A percentile compares a stretch with the other conserved stretches of the same genome.
These are phyloP conservation scores for Chaetomium olivaceum DNA, from an alignment of 2,329 filamentous ascomycete species.

Conservation along the genomic window DNA sequence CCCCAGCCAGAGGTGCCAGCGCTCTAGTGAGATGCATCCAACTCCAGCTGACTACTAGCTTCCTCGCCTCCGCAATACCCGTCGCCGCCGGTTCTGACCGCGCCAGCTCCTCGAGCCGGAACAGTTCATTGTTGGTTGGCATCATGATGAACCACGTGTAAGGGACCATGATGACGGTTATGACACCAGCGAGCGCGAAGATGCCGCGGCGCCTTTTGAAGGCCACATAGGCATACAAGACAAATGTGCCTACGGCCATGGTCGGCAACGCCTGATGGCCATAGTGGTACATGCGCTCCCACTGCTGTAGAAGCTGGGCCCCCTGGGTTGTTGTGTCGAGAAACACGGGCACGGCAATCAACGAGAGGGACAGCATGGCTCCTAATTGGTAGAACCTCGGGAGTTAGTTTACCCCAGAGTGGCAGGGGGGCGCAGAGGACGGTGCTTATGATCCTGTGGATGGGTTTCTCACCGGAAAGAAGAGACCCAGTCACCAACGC, in stretches of 20 bases:
- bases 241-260: background rate
- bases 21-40: background rate
- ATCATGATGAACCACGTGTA: background rate
- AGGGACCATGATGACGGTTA: background rate
- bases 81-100: background rate
- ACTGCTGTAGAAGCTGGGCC: background rate
- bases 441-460: background rate
- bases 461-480: too few relatives aligned
- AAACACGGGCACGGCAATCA: background rate
- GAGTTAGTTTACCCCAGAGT: too few relatives aligned
- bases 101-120: background rate
- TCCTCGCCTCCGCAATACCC: background rate
- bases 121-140: background rate
- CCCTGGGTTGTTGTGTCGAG: background rate
- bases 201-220: too few relatives aligned
- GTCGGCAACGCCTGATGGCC: background rate
- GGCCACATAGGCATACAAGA: background rate
- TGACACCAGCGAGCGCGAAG: too few relatives aligned
- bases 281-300: slow-evolving; percentile 6
- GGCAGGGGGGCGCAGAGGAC: too few relatives aligned
- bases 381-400: background rate
- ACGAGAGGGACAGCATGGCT: background rate
- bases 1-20: background rate
- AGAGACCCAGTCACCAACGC: too few relatives aligned
- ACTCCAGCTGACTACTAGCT: background rate